phyloP scores from a whole-genome alignment of 177 flowering plant genomes.

The Telopea speciosissima region DNA sequence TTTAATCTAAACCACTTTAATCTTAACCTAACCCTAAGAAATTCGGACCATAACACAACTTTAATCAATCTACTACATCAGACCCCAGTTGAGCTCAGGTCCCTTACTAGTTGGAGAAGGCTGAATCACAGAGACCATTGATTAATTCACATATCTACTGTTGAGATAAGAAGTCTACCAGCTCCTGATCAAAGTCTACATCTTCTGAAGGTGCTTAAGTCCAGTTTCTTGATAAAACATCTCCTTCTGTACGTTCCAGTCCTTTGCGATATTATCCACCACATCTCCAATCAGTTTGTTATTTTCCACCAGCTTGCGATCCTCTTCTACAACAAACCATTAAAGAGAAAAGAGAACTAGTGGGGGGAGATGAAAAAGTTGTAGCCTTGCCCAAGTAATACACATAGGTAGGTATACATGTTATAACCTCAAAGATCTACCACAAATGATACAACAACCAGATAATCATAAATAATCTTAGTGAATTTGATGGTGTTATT shows the following conservation, averaged over 20 bases:
- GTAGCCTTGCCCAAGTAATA: too few species aligned
- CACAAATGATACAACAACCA: background rate
- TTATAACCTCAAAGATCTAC: background rate
- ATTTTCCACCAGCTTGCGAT: slow-evolving; percentile 42
- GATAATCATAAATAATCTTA: background rate
- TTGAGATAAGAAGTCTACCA: slow-evolving; percentile 25
- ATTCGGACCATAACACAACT: too few species aligned
- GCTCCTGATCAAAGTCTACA: slow-evolving; percentile 28
- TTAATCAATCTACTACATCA: too few species aligned
- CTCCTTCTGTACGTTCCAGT: slow-evolving; percentile 55
- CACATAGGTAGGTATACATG: too few species aligned
- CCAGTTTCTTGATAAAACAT: slow-evolving; percentile 42
- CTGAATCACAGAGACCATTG: background rate
- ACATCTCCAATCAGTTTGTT: slow-evolving; percentile 39
- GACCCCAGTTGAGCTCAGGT: too few species aligned
- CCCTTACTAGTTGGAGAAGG: too few species aligned
- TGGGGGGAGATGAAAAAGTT: too few species aligned
- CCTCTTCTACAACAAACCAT: slow-evolving; percentile 36
- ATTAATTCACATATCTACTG: background rate
- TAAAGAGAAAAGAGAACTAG: background rate
- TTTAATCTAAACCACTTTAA: too few species aligned
- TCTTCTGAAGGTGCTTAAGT: slow-evolving; percentile 3
- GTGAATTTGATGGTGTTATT: slow-evolving; percentile 38
- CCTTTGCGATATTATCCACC: slow-evolving; percentile 34
- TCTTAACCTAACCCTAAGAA: too few species aligned